Evolutionary conservation across 2,329 filamentous ascomycete species (phyloP).

Genomic region (Aspergillus fumigatiaffinis): DNA sequence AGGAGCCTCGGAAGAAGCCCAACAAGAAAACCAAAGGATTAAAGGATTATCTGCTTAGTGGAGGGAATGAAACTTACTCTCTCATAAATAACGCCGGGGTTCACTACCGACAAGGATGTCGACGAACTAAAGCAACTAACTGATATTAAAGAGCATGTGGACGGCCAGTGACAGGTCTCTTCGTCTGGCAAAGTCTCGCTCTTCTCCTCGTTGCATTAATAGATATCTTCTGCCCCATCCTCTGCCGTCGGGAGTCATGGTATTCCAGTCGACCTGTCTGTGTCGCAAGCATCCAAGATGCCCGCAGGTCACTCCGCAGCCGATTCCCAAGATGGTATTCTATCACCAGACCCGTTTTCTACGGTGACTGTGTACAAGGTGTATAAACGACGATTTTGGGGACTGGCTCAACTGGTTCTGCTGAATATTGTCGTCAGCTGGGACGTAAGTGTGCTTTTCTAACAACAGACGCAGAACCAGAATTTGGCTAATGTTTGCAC

Average conservation of each 20-base stretch:
- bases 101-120: constrained; percentile 8
- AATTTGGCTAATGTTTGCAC: not conserved
- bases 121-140: constrained; percentile 7
- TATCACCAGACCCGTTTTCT: constrained; percentile 8
- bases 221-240: not conserved
- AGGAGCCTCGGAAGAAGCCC: not conserved
- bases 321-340: constrained; percentile 3
- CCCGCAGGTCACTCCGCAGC: not conserved
- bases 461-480: not conserved
- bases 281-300: not conserved
- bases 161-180: not conserved
- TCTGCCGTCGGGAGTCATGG: not conserved
- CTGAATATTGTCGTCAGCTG: constrained; percentile 92
- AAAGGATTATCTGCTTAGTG: not conserved
- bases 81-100: not conserved
- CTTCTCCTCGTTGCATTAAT: not conserved
- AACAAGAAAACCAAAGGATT: not conserved
- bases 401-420: constrained; percentile 74
- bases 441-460: constrained; percentile 64
- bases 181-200: not conserved
- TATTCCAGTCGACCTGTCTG: not conserved
- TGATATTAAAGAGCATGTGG: not conserved
- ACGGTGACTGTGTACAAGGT: constrained; percentile 45
- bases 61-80: not conserved
- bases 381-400: constrained; percentile 88